Conservation (phyloP, 1,284 basidiomycete genomes). For the Golubevia sp. region DNA sequence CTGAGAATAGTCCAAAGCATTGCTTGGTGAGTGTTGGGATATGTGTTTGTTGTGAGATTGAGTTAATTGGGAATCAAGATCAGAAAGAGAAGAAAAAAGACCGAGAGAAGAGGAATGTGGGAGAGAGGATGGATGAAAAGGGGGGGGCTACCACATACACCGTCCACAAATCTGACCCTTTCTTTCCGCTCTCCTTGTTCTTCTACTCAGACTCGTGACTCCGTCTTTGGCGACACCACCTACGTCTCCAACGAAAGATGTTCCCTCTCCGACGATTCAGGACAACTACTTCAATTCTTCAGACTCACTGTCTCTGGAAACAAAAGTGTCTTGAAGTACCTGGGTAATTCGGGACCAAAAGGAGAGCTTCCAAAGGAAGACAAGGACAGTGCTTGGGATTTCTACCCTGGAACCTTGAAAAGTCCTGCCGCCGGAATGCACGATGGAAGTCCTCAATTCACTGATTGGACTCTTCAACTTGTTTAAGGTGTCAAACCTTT, state of each 20-base stretch:
- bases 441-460: not conserved
- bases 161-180: too few species aligned
- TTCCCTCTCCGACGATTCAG: conserved; percentile 24
- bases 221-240: not conserved
- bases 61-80: too few species aligned
- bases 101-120: too few species aligned
- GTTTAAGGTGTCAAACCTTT: too few species aligned
- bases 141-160: too few species aligned
- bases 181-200: too few species aligned
- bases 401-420: not conserved
- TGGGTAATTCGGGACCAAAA: not conserved
- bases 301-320: conserved; percentile 13
- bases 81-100: too few species aligned
- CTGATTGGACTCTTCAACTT: not conserved
- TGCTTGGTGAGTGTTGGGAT: too few species aligned
- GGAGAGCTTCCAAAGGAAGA: not conserved
- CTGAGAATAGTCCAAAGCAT: not conserved
- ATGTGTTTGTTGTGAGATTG: too few species aligned
- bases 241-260: conserved; percentile 13
- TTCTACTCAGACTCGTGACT: not conserved
- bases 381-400: not conserved
- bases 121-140: too few species aligned
- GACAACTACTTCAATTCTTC: conserved; percentile 31
- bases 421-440: not conserved
- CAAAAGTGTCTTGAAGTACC: not conserved